Evolutionary conservation across 2,329 filamentous ascomycete species (phyloP), one percentile per base, ranked within the genome.

Genomic region (Aquanectria penicillioides): DNA sequence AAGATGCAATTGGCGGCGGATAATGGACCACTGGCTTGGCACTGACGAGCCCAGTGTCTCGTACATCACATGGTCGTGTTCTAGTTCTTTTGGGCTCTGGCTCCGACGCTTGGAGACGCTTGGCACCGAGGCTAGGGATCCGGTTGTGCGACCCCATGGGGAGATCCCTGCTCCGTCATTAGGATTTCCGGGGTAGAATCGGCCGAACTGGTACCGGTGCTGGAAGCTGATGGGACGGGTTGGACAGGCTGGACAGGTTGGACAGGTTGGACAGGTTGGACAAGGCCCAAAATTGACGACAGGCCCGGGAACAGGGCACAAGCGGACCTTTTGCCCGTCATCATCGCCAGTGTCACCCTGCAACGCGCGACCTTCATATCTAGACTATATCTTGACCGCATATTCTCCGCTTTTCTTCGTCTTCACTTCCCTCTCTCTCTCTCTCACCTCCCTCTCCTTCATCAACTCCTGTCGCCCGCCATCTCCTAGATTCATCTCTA

Each of bases 301-400:
- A 23, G 28, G 17, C 26, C 28, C 10, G 28, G 26, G 20, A 36
- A 37, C 26, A 33, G 18, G 41, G 33, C 12, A 15, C 25, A 29
- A 17, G 43, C 17, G 36, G 26, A 23, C 15, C 43, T 34, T 37
- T 28, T 7, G 15, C 31, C 31, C 36, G 13, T 36, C 11, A 44
- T 34, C 53, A 41, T 28, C 28, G 12, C 40, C 29, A 36, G 10
- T 18, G 20, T 20, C 28, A 38, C 54, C 49, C 61, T 48, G 59
- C 60, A 64, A 34, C n/a, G n/a, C 51, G 60, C 63, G 51, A 43
- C 49, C 50, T 50, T 44, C 62, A 58, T 53, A 63, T 57, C 56
- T 55, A 61, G 31, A 37, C 10, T 18, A 18, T n/a, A n/a, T n/a
- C 11, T 15, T 25, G 12, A 26, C 25, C 36, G 23, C 15, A 12